Base-by-base conservation (phyloP, 352 stramenopile genomes). In the Pythium brachiatum region DNA sequence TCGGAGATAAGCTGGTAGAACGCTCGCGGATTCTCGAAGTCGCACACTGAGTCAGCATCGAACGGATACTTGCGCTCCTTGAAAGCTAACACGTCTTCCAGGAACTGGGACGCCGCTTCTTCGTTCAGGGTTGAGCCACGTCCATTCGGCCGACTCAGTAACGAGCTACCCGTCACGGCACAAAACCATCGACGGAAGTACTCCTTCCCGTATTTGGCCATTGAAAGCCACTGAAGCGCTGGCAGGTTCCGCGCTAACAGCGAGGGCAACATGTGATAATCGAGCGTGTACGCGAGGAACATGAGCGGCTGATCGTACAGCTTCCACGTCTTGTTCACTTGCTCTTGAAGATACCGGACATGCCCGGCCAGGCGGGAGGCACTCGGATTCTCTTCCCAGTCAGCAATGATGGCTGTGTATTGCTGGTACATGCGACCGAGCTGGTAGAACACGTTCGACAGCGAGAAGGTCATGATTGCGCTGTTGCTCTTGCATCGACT, bases 41-140 rank as follows among this genome's bases (percentile, higher is more conserved):
- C 83, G 58, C 76, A 86, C 60, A 86, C 76, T 1, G 78, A 86
- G 32, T 90, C 79, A 0, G 72, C 56, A 51, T 92, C 81, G 54
- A 92, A 92, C 2, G 83, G 83, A 62, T 89, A 84, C 60, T 89
- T 89, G 26, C 72, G 77, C 62, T 92, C 79, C 57, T 92, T 92
- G 57, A 81, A 90, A 27, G 83, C 73, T 43, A 90, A 52, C 20
- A 92, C 64, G 46, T 89, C 81, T 60, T 92, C 81, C 46, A 90
- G 71, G 55, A 92, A 90, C 20, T 89, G 79, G 2, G 75, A 72
- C 15, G 58, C 64, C n/a, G 72, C 69, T 52, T 90, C 80, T 60
- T 92, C 79, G 60, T 72, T 81, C 16, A 89, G 64, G 2, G 68
- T 43, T 31, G 69, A 55, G 7, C 18, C 15, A 2, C 32, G 51